Conservation (phyloP, 805 yeast species). For the Kazachstania taianensis region DNA sequence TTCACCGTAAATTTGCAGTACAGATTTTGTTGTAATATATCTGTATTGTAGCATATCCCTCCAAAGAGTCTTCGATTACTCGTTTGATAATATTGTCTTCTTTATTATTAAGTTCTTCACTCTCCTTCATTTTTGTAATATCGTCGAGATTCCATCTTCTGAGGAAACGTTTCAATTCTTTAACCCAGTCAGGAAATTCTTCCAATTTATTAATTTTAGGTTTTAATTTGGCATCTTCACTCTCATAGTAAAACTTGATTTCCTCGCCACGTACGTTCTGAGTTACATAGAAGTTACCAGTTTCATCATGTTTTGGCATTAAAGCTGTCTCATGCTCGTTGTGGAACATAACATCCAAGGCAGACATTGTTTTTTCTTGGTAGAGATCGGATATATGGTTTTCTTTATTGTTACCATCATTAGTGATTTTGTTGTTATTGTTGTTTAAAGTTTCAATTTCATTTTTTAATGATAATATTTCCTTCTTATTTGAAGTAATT, state of each 20-base stretch:
- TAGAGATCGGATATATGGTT: no score
- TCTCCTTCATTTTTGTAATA: neutral
- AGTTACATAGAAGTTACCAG: neutral
- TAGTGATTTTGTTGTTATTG: no score
- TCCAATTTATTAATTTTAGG: neutral
- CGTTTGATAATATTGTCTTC: neutral
- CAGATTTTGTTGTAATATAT: neutral
- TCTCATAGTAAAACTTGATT: slow-evolving; percentile 1
- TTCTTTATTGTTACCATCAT: no score
- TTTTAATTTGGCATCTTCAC: neutral
- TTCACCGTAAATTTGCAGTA: neutral
- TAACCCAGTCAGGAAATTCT: neutral
- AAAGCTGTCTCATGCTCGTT: no score
- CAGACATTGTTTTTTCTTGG: no score
- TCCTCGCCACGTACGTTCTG: neutral
- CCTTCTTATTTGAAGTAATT: no score
- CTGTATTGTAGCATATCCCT: neutral
- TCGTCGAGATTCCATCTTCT: neutral
- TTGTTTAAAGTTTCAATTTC: no score
- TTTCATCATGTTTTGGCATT: slow-evolving; percentile 1
- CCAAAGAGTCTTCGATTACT: neutral
- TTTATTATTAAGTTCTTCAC: neutral
- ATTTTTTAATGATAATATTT: no score
- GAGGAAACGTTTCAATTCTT: neutral
- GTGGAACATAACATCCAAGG: no score